Conservation (phyloP, 139 green algal species). For the Trebouxia sp. region DNA sequence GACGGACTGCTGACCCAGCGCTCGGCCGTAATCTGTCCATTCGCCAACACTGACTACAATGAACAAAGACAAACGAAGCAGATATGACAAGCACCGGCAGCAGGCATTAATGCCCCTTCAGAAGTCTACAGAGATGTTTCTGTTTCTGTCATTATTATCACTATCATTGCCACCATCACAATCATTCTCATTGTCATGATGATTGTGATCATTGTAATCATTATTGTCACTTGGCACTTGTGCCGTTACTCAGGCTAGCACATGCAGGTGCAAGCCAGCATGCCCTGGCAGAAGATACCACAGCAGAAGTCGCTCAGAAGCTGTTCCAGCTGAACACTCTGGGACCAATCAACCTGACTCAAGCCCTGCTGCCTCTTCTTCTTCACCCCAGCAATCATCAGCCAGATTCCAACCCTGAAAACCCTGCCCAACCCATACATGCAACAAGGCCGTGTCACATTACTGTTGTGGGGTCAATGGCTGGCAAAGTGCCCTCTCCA, state of each 20-base stretch:
- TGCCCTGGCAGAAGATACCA: constrained; percentile 59
- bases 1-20: too few relatives aligned
- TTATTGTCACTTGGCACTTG: not conserved
- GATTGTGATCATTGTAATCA: too few relatives aligned
- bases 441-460: constrained; percentile 56
- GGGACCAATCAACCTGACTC: constrained; percentile 70
- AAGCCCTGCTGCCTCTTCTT: constrained; percentile 69
- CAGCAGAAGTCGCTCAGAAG: constrained; percentile 50
- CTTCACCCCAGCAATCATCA: constrained; percentile 30
- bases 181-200: too few relatives aligned
- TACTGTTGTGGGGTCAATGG: constrained; percentile 76
- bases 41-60: too few relatives aligned
- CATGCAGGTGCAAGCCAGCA: constrained; percentile 44
- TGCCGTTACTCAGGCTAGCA: not conserved
- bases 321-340: constrained; percentile 76
- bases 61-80: too few relatives aligned
- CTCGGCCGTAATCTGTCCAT: too few relatives aligned
- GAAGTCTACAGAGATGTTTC: too few relatives aligned
- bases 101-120: too few relatives aligned
- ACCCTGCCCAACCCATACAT: not conserved
- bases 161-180: too few relatives aligned
- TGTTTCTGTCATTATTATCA: too few relatives aligned
- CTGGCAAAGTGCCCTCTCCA: constrained; percentile 70
- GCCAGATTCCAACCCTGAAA: not conserved
- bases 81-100: too few relatives aligned